These are phyloP conservation scores for Annulohypoxylon truncatum DNA, from an alignment of 2,329 filamentous ascomycete genomes.

Conservation along the genomic window DNA sequence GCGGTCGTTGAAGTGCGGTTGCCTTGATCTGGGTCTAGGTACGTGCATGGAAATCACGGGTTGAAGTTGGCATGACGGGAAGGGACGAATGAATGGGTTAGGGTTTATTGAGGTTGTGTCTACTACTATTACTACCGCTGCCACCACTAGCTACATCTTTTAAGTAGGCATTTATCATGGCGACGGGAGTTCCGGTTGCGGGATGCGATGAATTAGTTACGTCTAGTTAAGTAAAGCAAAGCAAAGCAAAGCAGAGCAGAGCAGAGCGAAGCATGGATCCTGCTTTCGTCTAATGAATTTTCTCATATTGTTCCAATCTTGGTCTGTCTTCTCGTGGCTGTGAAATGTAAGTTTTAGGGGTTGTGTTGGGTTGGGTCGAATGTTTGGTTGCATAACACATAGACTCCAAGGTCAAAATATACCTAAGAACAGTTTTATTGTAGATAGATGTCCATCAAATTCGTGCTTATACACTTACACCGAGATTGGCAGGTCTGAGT, in stretches of 20 bases:
- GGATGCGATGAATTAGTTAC: not conserved
- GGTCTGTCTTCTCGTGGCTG: not conserved
- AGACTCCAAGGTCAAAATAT: too few relatives aligned
- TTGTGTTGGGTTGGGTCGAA: not conserved
- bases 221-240: too few relatives aligned
- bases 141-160: not conserved
- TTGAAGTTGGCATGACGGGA: slow-evolving; percentile 1
- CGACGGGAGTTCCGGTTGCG: slow-evolving; percentile 7
- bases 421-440: too few relatives aligned
- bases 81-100: not conserved
- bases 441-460: too few relatives aligned
- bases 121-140: too few relatives aligned
- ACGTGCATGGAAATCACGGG: not conserved
- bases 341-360: not conserved
- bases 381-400: too few relatives aligned
- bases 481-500: too few relatives aligned
- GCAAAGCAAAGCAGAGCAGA: not conserved
- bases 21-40: too few relatives aligned
- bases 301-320: not conserved
- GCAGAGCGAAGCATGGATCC: not conserved
- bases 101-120: not conserved
- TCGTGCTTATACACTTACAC: too few relatives aligned
- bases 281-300: slow-evolving; percentile 25
- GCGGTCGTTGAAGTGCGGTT: too few relatives aligned
- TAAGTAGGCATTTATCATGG: slow-evolving; percentile 11